Conservation (phyloP, 306 rosid species). For the Sindora glabra region DNA sequence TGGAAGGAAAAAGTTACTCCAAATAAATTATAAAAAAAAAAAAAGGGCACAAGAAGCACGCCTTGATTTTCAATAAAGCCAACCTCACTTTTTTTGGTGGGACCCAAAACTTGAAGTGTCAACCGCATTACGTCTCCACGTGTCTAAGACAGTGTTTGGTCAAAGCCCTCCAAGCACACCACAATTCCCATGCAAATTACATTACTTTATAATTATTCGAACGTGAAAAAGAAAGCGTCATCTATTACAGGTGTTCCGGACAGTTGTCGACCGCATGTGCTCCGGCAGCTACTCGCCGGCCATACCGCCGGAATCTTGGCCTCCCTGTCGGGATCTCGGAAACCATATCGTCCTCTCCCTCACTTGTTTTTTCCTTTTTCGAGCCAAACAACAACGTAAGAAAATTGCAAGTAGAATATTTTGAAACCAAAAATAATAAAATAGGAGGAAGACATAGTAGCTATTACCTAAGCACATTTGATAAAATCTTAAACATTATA, state of each 20-base stretch:
- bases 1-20: no score
- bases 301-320: slow-evolving; percentile 18
- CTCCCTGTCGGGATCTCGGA: slow-evolving; percentile 25
- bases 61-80: slow-evolving; percentile 42
- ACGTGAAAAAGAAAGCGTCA: no score
- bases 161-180: slow-evolving; percentile 23
- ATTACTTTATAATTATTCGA: slow-evolving; percentile 31
- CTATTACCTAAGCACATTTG: no score
- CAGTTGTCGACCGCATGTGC: slow-evolving; percentile 25
- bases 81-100: slow-evolving; percentile 9
- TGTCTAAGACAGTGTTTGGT: slow-evolving; percentile 13
- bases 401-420: no score
- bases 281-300: slow-evolving; percentile 15
- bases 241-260: slow-evolving; percentile 30
- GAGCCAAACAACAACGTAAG: no score
- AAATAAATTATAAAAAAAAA: background rate
- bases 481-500: no score
- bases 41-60: slow-evolving; percentile 47
- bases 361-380: background rate
- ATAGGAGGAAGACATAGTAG: no score
- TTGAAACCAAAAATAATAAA: no score
- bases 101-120: slow-evolving; percentile 18
- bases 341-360: background rate
- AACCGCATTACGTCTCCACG: slow-evolving; percentile 34
- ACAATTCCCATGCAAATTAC: slow-evolving; percentile 45